Conservation (phyloP, 192 early-diverging fungal genomes). For the Coemansia sp. region DNA sequence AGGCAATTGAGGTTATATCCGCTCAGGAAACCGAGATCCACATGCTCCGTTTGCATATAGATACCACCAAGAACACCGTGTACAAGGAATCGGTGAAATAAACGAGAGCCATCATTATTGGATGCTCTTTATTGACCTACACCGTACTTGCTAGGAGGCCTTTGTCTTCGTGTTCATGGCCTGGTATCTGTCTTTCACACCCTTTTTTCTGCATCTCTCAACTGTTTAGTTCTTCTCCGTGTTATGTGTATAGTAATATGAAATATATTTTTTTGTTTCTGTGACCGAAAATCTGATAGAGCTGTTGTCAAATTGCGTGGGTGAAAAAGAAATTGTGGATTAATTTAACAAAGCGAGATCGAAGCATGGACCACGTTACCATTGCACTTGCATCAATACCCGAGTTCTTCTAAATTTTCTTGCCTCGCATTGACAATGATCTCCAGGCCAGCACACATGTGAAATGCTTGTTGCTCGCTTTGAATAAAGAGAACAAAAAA, state of each 20-base stretch:
- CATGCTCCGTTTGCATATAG: constrained; percentile 38
- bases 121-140: constrained; percentile 29
- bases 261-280: background rate
- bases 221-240: background rate
- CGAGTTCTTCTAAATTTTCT: background rate
- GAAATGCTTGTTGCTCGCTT: background rate
- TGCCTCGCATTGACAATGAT: background rate
- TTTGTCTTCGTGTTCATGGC: background rate
- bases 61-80: constrained; percentile 16
- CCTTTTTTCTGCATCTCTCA: background rate
- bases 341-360: background rate
- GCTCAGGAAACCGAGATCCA: constrained; percentile 46
- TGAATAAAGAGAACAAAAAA: background rate
- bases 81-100: constrained; percentile 8
- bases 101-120: constrained; percentile 4
- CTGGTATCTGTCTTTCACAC: background rate
- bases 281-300: background rate
- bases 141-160: constrained; percentile 6
- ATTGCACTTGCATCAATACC: background rate
- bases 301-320: background rate
- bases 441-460: background rate
- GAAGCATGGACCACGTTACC: background rate
- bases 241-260: background rate
- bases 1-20: constrained; percentile 65
- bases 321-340: background rate